phyloP scores from a whole-genome alignment of 2,329 filamentous ascomycete species.

The Epicoccum nigrum region DNA sequence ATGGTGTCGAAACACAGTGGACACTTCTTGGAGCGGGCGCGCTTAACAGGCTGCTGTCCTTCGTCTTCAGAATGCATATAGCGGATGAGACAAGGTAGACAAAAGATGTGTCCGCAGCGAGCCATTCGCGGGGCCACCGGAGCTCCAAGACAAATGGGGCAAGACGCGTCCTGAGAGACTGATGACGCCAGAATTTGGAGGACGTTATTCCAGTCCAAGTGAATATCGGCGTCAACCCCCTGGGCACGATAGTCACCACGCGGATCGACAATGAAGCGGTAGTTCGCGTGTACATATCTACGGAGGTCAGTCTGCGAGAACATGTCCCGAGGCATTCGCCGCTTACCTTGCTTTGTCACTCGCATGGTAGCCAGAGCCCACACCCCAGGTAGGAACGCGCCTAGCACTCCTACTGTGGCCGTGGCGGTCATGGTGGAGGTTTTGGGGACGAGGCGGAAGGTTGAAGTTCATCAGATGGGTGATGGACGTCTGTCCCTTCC shows the following conservation, averaged over 20 bases:
- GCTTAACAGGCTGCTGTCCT: slow-evolving; percentile 66
- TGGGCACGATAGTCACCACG: slow-evolving; percentile 79
- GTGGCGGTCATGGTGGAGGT: slow-evolving; percentile 58
- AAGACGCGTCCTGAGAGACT: slow-evolving; percentile 85
- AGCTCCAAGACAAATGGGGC: slow-evolving; percentile 91
- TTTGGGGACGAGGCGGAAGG: slow-evolving; percentile 74
- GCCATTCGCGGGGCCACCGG: slow-evolving; percentile 96
- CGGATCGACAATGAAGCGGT: slow-evolving; percentile 92
- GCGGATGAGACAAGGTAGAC: slow-evolving; percentile 87
- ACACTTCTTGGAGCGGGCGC: slow-evolving; percentile 87
- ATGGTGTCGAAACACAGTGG: slow-evolving; percentile 93
- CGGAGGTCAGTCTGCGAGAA: slow-evolving; percentile 7
- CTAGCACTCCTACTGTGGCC: slow-evolving; percentile 62
- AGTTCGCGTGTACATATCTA: slow-evolving; percentile 92
- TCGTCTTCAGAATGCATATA: slow-evolving; percentile 90
- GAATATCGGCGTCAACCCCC: slow-evolving; percentile 83
- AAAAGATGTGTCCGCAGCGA: slow-evolving; percentile 96
- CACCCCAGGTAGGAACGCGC: slow-evolving; percentile 79
- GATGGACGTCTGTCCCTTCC: slow-evolving; percentile 94
- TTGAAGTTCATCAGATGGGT: slow-evolving; percentile 95
- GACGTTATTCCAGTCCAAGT: slow-evolving; percentile 88
- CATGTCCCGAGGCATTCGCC: background rate
- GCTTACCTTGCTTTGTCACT: slow-evolving; percentile 83
- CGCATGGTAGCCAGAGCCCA: slow-evolving; percentile 87
- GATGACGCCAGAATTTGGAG: slow-evolving; percentile 90